These are phyloP conservation scores for Trametes polyzona DNA, from an alignment of 1,284 basidiomycete species.

Conservation along the genomic window DNA sequence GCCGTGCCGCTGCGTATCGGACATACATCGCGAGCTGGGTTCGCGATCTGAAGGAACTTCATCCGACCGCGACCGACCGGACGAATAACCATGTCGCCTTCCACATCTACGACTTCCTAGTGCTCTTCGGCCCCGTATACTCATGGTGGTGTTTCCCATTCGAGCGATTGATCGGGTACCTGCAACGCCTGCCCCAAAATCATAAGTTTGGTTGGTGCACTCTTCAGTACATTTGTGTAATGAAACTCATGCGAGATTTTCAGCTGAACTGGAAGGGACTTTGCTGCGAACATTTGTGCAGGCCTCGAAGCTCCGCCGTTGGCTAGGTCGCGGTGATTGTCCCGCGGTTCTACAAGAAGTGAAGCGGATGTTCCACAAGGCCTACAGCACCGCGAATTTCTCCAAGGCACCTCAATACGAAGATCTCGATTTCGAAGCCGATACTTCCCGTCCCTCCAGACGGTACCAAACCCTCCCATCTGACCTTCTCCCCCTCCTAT, in stretches of 20 bases:
- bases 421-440: no score
- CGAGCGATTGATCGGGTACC: slow-evolving; percentile 37
- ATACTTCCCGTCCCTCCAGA: no score
- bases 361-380: no score
- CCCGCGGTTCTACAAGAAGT: not conserved
- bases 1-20: slow-evolving; percentile 19
- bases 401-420: no score
- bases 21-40: slow-evolving; percentile 27
- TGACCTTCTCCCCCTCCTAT: no score
- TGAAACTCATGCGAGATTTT: not conserved
- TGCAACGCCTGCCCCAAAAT: slow-evolving; percentile 8
- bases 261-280: slow-evolving; percentile 6
- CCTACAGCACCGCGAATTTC: no score
- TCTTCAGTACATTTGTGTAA: no score
- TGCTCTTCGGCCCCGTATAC: slow-evolving; percentile 38
- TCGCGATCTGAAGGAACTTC: slow-evolving; percentile 23
- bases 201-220: not conserved
- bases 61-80: slow-evolving; percentile 25
- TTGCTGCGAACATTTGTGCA: slow-evolving; percentile 1
- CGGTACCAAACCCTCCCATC: no score
- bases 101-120: slow-evolving; percentile 39
- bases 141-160: slow-evolving; percentile 44
- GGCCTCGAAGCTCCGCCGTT: slow-evolving; percentile 3
- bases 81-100: slow-evolving; percentile 32
- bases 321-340: slow-evolving; percentile 1